Percentiles rank a stretch among this genome's conserved stretches.
These are phyloP conservation scores for Parsonsia alboflavescens DNA, from an alignment of 257 asterid genomes.

Conservation along the genomic window DNA sequence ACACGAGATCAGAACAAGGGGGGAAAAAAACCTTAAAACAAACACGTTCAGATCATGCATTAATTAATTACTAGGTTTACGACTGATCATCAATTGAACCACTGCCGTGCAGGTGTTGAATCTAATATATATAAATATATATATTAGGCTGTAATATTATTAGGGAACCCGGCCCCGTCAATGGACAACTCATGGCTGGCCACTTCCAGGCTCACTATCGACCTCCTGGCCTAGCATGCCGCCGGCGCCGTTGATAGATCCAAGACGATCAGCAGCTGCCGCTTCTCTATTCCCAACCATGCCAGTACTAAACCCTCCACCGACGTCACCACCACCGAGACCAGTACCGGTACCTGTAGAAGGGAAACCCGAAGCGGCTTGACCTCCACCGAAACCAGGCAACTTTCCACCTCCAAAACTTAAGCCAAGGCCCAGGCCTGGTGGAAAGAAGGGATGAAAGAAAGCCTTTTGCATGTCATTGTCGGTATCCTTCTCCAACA, in stretches of 20 bases:
- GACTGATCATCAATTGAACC: no score
- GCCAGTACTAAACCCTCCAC: neutral
- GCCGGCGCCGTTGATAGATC: neutral
- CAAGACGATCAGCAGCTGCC: neutral
- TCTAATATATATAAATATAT: no score
- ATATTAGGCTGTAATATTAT: neutral
- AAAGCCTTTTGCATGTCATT: slow-evolving; percentile 20
- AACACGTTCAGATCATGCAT: neutral
- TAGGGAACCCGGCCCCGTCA: neutral
- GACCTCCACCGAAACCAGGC: slow-evolving; percentile 13
- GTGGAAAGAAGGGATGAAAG: slow-evolving; percentile 26
- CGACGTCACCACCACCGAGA: neutral
- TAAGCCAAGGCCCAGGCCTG: slow-evolving; percentile 19
- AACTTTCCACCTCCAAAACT: slow-evolving; percentile 10
- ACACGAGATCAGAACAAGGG: neutral
- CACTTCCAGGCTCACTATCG: neutral
- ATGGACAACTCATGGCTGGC: neutral
- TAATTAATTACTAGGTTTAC: neutral
- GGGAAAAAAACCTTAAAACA: neutral
- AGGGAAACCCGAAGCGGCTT: slow-evolving; percentile 15
- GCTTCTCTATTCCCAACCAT: neutral
- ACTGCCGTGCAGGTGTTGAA: no score
- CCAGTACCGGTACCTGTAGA: slow-evolving; percentile 8
- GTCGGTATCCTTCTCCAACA: slow-evolving; percentile 4
- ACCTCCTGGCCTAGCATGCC: neutral